These are phyloP conservation scores for Aspergillus pseudonomiae DNA, from an alignment of 2,329 filamentous ascomycete genomes.

Conservation along the genomic window DNA sequence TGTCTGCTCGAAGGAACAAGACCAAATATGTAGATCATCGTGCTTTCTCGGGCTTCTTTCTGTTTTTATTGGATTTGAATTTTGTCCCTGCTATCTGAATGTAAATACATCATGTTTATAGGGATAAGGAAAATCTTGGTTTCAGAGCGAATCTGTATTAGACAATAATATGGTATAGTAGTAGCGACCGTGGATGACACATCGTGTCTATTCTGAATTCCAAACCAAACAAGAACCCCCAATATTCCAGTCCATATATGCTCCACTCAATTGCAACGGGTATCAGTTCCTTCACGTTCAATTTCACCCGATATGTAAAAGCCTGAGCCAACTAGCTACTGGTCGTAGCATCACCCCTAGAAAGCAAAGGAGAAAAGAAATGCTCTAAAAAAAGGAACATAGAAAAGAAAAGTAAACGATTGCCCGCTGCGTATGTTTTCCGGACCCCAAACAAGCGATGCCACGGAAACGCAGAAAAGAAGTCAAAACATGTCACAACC, in stretches of 20 bases:
- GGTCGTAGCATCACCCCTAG: not conserved
- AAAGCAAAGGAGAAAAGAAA: slow-evolving; percentile 7
- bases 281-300: slow-evolving; percentile 16
- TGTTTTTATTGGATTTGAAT: not conserved
- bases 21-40: not conserved
- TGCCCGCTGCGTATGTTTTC: slow-evolving; percentile 20
- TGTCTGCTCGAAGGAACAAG: not conserved
- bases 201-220: slow-evolving; percentile 19
- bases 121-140: not conserved
- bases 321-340: not conserved
- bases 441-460: slow-evolving; percentile 10
- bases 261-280: slow-evolving; percentile 21
- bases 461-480: slow-evolving; percentile 22
- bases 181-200: slow-evolving; percentile 28
- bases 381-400: slow-evolving; percentile 6
- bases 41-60: not conserved
- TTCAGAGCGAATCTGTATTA: slow-evolving; percentile 21
- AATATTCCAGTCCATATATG: slow-evolving; percentile 20
- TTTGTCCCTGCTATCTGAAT: not conserved
- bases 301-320: slow-evolving; percentile 7
- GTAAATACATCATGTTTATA: not conserved
- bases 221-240: slow-evolving; percentile 3
- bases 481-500: slow-evolving; percentile 20
- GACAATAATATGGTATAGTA: slow-evolving; percentile 28
- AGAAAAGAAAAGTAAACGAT: slow-evolving; percentile 11